Percentiles rank a stretch among this genome's conserved stretches.
Conservation (phyloP, 805 yeast species). For the Lipomyces japonicus region DNA sequence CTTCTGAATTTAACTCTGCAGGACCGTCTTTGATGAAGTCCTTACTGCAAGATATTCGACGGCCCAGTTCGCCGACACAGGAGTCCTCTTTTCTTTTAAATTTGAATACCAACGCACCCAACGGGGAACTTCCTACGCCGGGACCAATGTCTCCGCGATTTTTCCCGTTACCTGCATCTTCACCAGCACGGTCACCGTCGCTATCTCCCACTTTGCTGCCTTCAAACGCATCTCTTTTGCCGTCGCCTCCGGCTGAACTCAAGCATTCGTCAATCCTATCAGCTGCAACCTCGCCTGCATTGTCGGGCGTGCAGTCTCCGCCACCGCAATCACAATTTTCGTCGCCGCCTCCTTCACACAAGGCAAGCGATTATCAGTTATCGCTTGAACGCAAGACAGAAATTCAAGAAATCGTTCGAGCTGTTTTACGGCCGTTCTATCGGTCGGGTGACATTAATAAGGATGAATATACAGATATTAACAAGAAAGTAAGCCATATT, state of each 20-base stretch:
- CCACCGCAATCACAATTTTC: constrained; percentile 1
- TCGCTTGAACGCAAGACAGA: constrained; percentile 45
- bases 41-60: constrained; percentile 20
- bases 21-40: constrained; percentile 21
- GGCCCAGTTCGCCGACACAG: constrained; percentile 20
- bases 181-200: constrained; percentile 19
- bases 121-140: constrained; percentile 19
- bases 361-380: constrained; percentile 3
- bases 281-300: constrained; percentile 1
- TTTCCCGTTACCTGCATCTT: neutral
- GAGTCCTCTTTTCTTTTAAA: neutral
- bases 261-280: constrained; percentile 9
- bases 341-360: neutral
- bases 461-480: constrained; percentile 54
- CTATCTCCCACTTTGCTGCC: constrained; percentile 19
- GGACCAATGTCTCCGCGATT: constrained; percentile 18
- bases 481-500: constrained; percentile 58
- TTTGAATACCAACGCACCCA: neutral
- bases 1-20: constrained; percentile 3
- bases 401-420: constrained; percentile 58
- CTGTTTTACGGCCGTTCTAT: constrained; percentile 50
- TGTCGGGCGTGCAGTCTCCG: neutral
- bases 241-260: constrained; percentile 18
- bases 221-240: constrained; percentile 7
- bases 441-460: constrained; percentile 38